A percentile compares a stretch with the other conserved stretches of the same genome.
Evolutionary conservation across 768 basidiomycete species (phyloP).

Genomic region (Lactarius sanguifluus): DNA sequence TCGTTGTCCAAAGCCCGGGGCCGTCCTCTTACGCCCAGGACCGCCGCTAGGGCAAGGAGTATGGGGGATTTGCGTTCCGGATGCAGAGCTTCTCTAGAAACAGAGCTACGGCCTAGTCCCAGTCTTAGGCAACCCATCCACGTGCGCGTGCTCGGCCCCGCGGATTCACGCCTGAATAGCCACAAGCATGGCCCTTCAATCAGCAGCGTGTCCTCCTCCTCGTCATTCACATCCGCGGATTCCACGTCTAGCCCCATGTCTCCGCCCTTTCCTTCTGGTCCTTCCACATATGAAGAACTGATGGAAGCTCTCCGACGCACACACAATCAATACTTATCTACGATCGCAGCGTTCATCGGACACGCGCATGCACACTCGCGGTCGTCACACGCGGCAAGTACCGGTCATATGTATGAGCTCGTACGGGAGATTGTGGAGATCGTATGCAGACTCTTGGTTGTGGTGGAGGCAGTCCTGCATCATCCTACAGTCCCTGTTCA

Average conservation of each 20-base stretch:
- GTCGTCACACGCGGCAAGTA: conserved; percentile 87
- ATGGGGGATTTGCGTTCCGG: conserved; percentile 49
- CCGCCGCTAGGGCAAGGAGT: conserved; percentile 50
- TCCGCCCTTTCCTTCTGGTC: conserved; percentile 67
- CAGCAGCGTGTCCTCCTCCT: conserved; percentile 72
- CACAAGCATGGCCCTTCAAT: conserved; percentile 45
- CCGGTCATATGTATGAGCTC: conserved; percentile 91
- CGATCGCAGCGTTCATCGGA: conserved; percentile 96
- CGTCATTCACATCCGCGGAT: conserved; percentile 65
- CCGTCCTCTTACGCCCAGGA: conserved; percentile 32
- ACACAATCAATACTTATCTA: conserved; percentile 88
- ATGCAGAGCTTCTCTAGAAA: conserved; percentile 38
- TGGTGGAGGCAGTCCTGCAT: conserved; percentile 85
- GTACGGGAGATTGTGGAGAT: conserved; percentile 94
- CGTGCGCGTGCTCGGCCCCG: conserved; percentile 16
- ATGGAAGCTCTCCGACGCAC: conserved; percentile 76
- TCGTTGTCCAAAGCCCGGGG: conserved; percentile 14
- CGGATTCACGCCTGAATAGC: conserved; percentile 23
- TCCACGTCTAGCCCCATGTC: conserved; percentile 48
- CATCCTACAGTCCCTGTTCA: conserved; percentile 67
- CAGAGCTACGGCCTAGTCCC: conserved; percentile 40
- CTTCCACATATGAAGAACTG: conserved; percentile 65
- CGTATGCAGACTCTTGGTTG: conserved; percentile 85
- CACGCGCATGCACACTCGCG: conserved; percentile 94
- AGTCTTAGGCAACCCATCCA: conserved; percentile 6